phyloP scores from a whole-genome alignment of 2,329 filamentous ascomycete species.

The Aureobasidium uvarum region DNA sequence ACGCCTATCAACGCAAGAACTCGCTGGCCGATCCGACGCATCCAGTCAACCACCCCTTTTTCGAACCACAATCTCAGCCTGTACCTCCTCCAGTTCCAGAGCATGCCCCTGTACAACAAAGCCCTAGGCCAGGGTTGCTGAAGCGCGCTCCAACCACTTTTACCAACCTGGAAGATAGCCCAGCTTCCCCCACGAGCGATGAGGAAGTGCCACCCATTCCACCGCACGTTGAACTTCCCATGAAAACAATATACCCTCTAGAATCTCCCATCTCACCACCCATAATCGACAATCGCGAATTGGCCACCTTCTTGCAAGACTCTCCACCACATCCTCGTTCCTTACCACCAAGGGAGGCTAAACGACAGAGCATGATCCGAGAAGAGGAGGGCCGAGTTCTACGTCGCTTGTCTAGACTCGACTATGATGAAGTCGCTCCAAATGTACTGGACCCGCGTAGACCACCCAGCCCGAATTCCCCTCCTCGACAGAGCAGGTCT shows the following conservation, averaged over 20 bases:
- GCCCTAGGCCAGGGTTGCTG: slow-evolving; percentile 8
- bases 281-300: slow-evolving; percentile 1
- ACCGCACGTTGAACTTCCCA: neutral
- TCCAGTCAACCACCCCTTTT: slow-evolving; percentile 18
- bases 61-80: neutral
- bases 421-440: neutral
- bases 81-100: neutral
- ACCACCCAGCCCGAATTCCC: slow-evolving; percentile 2
- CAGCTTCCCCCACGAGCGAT: neutral
- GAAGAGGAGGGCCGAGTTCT: slow-evolving; percentile 18
- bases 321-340: slow-evolving; percentile 17
- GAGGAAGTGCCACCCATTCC: slow-evolving; percentile 10
- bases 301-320: neutral
- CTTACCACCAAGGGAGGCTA: neutral
- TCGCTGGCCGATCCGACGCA: slow-evolving; percentile 20
- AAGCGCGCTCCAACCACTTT: slow-evolving; percentile 16
- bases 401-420: slow-evolving; percentile 15
- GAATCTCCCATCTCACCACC: neutral
- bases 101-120: neutral
- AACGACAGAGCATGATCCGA: slow-evolving; percentile 3
- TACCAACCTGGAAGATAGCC: neutral
- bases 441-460: slow-evolving; percentile 4
- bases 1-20: slow-evolving; percentile 1
- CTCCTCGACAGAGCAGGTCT: slow-evolving; percentile 4
- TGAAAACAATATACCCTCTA: neutral